These are phyloP conservation scores for Boletus rubroflammeus DNA, from an alignment of 768 basidiomycete genomes.

Conservation along the genomic window DNA sequence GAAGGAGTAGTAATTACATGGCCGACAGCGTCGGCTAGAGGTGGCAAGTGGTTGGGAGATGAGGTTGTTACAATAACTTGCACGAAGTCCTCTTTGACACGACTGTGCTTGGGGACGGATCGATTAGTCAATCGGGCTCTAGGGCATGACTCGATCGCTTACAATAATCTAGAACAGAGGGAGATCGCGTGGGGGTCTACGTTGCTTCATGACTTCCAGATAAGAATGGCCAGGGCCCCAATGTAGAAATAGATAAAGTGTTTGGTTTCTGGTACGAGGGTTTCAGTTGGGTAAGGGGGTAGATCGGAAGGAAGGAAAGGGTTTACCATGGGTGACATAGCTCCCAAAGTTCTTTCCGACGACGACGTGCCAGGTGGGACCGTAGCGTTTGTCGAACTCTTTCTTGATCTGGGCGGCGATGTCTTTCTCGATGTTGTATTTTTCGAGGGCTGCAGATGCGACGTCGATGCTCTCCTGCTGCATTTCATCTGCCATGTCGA, in stretches of 20 bases:
- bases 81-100: conserved; percentile 16
- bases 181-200: conserved; percentile 3
- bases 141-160: neutral
- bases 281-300: conserved; percentile 8
- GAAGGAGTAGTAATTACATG: conserved; percentile 25
- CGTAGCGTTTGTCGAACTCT: conserved; percentile 90
- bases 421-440: conserved; percentile 95
- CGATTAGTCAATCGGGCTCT: neutral
- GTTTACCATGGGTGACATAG: conserved; percentile 93
- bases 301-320: neutral
- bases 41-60: conserved; percentile 17
- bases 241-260: conserved; percentile 99
- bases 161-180: conserved; percentile 25
- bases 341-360: conserved; percentile 99
- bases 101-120: conserved; percentile 7
- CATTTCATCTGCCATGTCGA: conserved; percentile 97
- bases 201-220: conserved; percentile 80
- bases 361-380: conserved; percentile 97
- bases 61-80: conserved; percentile 24
- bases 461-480: conserved; percentile 92
- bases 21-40: conserved; percentile 12
- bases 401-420: conserved; percentile 98
- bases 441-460: conserved; percentile 79
- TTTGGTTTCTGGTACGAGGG: conserved; percentile 71
- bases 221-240: conserved; percentile 86